These are phyloP conservation scores for Chondrostereum purpureum DNA, from an alignment of 1,284 basidiomycete genomes.

Conservation along the genomic window DNA sequence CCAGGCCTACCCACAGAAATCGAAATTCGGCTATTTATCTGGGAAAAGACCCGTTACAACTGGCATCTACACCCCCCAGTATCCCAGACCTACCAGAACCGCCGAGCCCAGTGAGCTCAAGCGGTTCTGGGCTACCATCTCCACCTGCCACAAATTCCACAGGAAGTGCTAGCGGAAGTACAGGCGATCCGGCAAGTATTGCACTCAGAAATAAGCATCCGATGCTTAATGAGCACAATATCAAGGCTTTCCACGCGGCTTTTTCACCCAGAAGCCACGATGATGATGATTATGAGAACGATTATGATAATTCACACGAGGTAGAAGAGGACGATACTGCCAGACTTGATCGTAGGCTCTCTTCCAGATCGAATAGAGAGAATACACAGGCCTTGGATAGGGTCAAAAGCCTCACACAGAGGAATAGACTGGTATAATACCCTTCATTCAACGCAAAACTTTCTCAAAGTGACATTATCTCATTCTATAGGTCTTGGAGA, in stretches of 20 bases:
- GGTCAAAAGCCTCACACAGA: constrained; percentile 60
- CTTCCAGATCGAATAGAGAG: constrained; percentile 34
- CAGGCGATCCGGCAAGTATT: constrained; percentile 51
- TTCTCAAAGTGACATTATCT: too few species aligned
- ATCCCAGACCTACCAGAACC: constrained; percentile 67
- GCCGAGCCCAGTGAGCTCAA: constrained; percentile 48
- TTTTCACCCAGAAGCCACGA: constrained; percentile 9
- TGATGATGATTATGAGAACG: constrained; percentile 31
- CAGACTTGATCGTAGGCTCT: constrained; percentile 40
- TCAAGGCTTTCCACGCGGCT: constrained; percentile 24
- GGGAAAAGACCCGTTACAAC: constrained; percentile 24
- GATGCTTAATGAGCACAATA: constrained; percentile 20
- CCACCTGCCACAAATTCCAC: constrained; percentile 78
- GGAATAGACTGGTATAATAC: constrained; percentile 70
- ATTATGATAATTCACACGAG: constrained; percentile 53
- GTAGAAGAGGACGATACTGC: constrained; percentile 65
- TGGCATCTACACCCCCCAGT: constrained; percentile 22
- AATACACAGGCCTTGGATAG: constrained; percentile 56
- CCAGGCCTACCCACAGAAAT: constrained; percentile 3
- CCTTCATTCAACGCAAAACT: too few species aligned
- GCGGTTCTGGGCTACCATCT: constrained; percentile 62
- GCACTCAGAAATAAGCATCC: constrained; percentile 32
- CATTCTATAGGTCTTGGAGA: constrained; percentile 52
- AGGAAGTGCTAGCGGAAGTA: constrained; percentile 71
- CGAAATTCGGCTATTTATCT: constrained; percentile 38